Conservation (phyloP, 768 basidiomycete species). For the Tulasnella sp. region DNA sequence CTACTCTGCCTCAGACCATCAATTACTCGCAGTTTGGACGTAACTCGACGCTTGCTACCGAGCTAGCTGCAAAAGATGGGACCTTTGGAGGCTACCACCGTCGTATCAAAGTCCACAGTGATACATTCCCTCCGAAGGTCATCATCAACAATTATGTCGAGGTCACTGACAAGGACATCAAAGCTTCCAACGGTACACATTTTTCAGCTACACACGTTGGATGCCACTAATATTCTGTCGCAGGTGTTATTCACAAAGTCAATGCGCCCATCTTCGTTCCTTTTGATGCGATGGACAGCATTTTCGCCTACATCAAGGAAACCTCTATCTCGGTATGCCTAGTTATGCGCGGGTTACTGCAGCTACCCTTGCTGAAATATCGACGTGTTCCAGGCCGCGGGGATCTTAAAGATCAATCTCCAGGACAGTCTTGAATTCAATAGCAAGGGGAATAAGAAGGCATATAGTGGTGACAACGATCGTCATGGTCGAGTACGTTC, state of each 20-base stretch:
- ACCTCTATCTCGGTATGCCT: slow-evolving; percentile 11
- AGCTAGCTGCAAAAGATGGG: slow-evolving; percentile 8
- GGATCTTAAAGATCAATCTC: slow-evolving; percentile 10
- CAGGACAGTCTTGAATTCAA: slow-evolving; percentile 10
- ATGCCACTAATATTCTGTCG: neutral
- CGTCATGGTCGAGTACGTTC: neutral
- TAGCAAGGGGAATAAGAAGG: slow-evolving; percentile 9
- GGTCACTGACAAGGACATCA: slow-evolving; percentile 2
- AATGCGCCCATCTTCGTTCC: slow-evolving; percentile 13
- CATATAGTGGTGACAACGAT: neutral
- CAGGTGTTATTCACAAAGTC: slow-evolving; percentile 15
- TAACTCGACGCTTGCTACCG: slow-evolving; percentile 13
- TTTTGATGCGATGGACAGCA: neutral
- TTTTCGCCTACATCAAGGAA: neutral
- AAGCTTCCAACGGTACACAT: slow-evolving; percentile 6
- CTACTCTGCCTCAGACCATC: slow-evolving; percentile 7
- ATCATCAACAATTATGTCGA: slow-evolving; percentile 16
- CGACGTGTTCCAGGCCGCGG: neutral
- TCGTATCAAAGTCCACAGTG: slow-evolving; percentile 15
- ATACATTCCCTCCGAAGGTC: neutral
- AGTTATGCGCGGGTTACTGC: neutral
- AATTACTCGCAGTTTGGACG: neutral
- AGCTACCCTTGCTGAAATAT: neutral
- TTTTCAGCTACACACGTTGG: neutral
- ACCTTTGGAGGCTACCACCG: slow-evolving; percentile 3